These are phyloP conservation scores for Pythium oligandrum DNA, from an alignment of 352 stramenopile genomes.

Conservation along the genomic window DNA sequence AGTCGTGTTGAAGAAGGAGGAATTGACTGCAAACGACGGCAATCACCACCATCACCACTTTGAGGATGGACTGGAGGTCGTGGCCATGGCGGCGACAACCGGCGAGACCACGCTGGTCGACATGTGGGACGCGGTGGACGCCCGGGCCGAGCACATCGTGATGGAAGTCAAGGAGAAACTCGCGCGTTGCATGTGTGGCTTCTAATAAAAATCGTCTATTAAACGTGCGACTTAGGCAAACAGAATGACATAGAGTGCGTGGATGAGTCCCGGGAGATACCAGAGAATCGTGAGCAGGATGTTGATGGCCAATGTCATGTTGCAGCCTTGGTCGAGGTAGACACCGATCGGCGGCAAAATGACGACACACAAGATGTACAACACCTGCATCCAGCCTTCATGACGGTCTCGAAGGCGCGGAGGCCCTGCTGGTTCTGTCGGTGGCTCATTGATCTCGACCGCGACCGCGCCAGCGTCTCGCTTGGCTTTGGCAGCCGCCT, in stretches of 20 bases:
- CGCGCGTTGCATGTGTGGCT: slow-evolving; percentile 56
- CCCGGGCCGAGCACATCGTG: slow-evolving; percentile 37
- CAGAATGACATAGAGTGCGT: too few species aligned
- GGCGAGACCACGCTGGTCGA: slow-evolving; percentile 33
- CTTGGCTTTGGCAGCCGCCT: too few species aligned
- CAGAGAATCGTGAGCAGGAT: slow-evolving; percentile 7
- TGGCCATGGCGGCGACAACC: slow-evolving; percentile 38
- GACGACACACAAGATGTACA: too few species aligned
- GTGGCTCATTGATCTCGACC: too few species aligned
- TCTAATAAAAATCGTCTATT: slow-evolving; percentile 22
- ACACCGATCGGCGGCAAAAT: too few species aligned
- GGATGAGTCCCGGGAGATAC: background rate
- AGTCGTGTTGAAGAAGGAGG: slow-evolving; percentile 1
- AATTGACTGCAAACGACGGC: slow-evolving; percentile 8
- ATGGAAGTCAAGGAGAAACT: slow-evolving; percentile 51
- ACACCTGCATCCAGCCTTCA: too few species aligned
- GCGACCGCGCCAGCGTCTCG: too few species aligned
- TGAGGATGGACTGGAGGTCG: slow-evolving; percentile 11
- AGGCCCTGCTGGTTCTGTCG: too few species aligned
- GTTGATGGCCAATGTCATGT: too few species aligned
- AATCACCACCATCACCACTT: slow-evolving; percentile 5
- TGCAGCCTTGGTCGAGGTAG: too few species aligned
- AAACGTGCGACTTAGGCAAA: too few species aligned
- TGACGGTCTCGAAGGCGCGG: too few species aligned
- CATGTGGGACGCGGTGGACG: slow-evolving; percentile 54